Base-by-base conservation (phyloP, 2,329 filamentous ascomycete species). In the Aspergillus fumigatiaffinis region DNA sequence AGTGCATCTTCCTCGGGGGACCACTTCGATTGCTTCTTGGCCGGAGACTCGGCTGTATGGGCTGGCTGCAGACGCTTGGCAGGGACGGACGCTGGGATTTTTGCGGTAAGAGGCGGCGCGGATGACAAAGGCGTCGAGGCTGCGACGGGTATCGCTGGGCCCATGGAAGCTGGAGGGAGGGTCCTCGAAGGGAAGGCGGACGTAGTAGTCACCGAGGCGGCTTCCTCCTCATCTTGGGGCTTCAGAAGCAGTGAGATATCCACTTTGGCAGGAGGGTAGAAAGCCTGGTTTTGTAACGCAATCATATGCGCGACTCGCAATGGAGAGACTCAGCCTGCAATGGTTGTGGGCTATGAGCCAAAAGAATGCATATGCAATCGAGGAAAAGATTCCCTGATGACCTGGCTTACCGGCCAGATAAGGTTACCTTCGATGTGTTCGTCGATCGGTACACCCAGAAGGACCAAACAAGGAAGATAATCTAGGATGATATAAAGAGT, bases 21-120 rank as follows among this genome's bases (percentile, higher is more conserved):
- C 94, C 94, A 97, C 76, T 97, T 97, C 71, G 91, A 96, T 75
- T 97, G 92, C 77, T 93, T 95, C 79, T 94, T 96, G 35, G 91
- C 90, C 21, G 90, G 91, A 41, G 87, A 89, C 65, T 79, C 79
- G 41, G 74, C 72, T 2, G 80, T 74, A 61, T 80, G 79, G 5
- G 79, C 72, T 9, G 79, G 74, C 47, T 78, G 73, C 52, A 80
- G 73, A 21, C 77, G 74, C 59, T 78, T 78, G 50, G 70, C 61
- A 14, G 70, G 72, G 14, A 70, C 60, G 21, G 70, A 63, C 14
- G 67, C 60, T 14, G 66, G 62, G 6, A 67, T 55, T 57, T 76
- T 74, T 57, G 67, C 57, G 25, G 63, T 58, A 51, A 68, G 62
- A 46, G 75, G 73, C 44, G 73, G 54, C 50, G 63, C 55, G 51